Percentiles rank a stretch among this genome's conserved stretches.
Evolutionary conservation across 2,329 filamentous ascomycete species (phyloP).

Genomic region (Penicillium sp.): DNA sequence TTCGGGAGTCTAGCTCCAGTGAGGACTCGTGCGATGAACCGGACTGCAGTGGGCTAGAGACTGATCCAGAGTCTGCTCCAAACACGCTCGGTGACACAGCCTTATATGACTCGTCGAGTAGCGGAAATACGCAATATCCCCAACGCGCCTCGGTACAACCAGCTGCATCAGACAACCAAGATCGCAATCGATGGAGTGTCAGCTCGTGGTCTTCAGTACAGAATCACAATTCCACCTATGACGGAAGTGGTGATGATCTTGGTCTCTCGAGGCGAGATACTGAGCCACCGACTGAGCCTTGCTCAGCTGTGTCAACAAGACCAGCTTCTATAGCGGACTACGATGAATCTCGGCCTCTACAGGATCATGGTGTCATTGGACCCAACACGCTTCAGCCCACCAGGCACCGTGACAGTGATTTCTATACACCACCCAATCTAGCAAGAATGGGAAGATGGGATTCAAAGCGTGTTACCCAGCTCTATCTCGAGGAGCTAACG

Average conservation of each 20-base stretch:
- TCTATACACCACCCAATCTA: slow-evolving; percentile 54
- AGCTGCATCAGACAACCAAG: slow-evolving; percentile 21
- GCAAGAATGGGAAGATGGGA: slow-evolving; percentile 58
- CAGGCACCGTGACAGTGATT: slow-evolving; percentile 42
- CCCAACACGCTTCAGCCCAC: slow-evolving; percentile 40
- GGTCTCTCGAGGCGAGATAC: slow-evolving; percentile 30
- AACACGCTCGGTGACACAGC: slow-evolving; percentile 55
- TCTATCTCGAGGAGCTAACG: slow-evolving; percentile 55
- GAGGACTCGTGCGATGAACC: slow-evolving; percentile 43
- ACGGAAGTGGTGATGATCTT: slow-evolving; percentile 39
- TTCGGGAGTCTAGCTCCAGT: slow-evolving; percentile 49
- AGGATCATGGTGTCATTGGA: slow-evolving; percentile 41
- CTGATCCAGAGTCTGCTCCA: slow-evolving; percentile 57
- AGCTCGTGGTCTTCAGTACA: slow-evolving; percentile 47
- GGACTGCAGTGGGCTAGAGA: slow-evolving; percentile 46
- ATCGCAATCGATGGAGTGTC: slow-evolving; percentile 44
- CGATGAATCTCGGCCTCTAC: slow-evolving; percentile 17
- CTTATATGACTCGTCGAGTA: slow-evolving; percentile 37
- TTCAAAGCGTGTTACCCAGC: slow-evolving; percentile 56
- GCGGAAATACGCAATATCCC: slow-evolving; percentile 33
- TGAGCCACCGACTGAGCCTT: slow-evolving; percentile 35
- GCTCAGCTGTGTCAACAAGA: slow-evolving; percentile 36
- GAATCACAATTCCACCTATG: slow-evolving; percentile 35
- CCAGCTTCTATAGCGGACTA: slow-evolving; percentile 41
- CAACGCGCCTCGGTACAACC: slow-evolving; percentile 24